Conservation (phyloP, 139 green algal species). For the Haematococcus lacustris region DNA sequence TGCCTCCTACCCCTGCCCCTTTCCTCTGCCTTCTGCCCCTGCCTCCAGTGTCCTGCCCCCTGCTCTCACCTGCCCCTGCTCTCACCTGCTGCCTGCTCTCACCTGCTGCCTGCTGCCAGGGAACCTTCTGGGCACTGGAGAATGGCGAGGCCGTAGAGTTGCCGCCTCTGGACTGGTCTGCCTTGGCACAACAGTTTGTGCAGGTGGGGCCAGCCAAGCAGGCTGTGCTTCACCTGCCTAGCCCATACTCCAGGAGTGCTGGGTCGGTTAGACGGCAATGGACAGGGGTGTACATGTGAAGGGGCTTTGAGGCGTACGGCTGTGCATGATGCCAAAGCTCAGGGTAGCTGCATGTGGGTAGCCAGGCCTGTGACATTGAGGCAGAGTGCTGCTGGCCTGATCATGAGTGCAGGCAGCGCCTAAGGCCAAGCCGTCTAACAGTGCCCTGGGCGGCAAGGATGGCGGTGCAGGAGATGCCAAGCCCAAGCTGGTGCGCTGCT, state of each 20-base stretch:
- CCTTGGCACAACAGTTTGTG: slow-evolving; percentile 17
- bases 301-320: too few relatives aligned
- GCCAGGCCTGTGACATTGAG: not conserved
- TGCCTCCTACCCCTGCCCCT: not conserved
- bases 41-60: not conserved
- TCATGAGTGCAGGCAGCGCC: not conserved
- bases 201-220: too few relatives aligned
- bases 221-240: not conserved
- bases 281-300: not conserved
- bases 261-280: not conserved
- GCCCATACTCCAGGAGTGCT: not conserved
- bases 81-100: too few relatives aligned
- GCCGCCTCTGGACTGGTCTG: slow-evolving; percentile 16
- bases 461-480: not conserved
- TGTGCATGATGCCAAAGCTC: too few relatives aligned
- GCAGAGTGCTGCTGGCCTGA: not conserved
- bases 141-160: not conserved
- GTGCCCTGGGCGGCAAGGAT: not conserved
- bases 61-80: too few relatives aligned
- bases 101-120: slow-evolving; percentile 4
- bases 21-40: not conserved
- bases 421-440: slow-evolving; percentile 13
- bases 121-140: slow-evolving; percentile 23
- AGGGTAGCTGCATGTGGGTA: not conserved
- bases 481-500: slow-evolving; percentile 3